These are phyloP conservation scores for Colletotrichum spinosum DNA, from an alignment of 2,329 filamentous ascomycete species.

Conservation along the genomic window DNA sequence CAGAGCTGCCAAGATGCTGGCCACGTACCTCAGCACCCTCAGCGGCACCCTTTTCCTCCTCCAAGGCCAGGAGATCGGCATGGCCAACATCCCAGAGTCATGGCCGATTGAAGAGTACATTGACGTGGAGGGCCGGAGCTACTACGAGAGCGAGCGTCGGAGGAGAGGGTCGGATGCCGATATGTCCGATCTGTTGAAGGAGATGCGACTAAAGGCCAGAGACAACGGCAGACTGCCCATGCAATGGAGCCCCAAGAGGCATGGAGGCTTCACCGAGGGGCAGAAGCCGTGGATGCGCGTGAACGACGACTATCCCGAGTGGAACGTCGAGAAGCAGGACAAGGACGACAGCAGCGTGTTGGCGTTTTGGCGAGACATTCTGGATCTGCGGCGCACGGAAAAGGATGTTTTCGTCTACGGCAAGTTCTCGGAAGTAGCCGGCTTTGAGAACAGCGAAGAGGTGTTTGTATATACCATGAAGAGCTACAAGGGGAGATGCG, in stretches of 20 bases:
- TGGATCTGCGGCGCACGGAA: constrained; percentile 36
- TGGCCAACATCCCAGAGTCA: constrained; percentile 42
- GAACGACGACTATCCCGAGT: constrained; percentile 40
- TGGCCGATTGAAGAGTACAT: constrained; percentile 57
- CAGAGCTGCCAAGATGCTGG: constrained; percentile 59
- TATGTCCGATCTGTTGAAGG: constrained; percentile 52
- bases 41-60: constrained; percentile 61
- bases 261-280: constrained; percentile 56
- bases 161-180: constrained; percentile 41
- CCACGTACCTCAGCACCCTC: constrained; percentile 51
- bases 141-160: constrained; percentile 44
- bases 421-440: neutral
- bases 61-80: constrained; percentile 59
- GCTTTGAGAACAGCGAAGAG: constrained; percentile 36
- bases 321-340: constrained; percentile 39
- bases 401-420: constrained; percentile 43
- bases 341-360: constrained; percentile 37
- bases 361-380: constrained; percentile 36
- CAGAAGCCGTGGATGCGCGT: constrained; percentile 43
- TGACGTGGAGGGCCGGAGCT: constrained; percentile 57
- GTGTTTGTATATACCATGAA: constrained; percentile 42
- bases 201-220: constrained; percentile 49
- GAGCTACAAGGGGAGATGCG: constrained; percentile 33
- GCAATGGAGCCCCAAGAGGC: constrained; percentile 62
- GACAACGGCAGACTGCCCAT: constrained; percentile 44